Evolutionary conservation across 2,329 filamentous ascomycete species (phyloP).

Genomic region (Fonsecaea multimorphosa): DNA sequence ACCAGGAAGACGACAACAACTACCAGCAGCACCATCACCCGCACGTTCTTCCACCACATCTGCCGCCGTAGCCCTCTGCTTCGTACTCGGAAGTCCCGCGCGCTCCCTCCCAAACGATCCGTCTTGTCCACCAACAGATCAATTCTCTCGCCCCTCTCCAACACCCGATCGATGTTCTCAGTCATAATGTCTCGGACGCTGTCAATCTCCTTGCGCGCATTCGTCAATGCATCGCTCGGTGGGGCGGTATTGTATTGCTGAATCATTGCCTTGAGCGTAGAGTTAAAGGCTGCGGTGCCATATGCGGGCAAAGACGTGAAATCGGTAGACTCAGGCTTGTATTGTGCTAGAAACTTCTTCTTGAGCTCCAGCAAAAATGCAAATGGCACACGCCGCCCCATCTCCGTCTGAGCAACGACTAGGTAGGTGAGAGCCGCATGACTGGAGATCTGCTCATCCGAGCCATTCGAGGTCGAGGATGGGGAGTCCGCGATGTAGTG

Average conservation of each 20-base stretch:
- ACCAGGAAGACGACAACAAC: slow-evolving; percentile 70
- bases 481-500: slow-evolving; percentile 92
- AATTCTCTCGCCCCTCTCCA: slow-evolving; percentile 90
- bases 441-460: slow-evolving; percentile 38
- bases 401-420: slow-evolving; percentile 79
- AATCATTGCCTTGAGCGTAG: slow-evolving; percentile 76
- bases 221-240: slow-evolving; percentile 79
- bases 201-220: slow-evolving; percentile 88
- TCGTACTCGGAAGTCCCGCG: slow-evolving; percentile 86
- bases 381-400: slow-evolving; percentile 88
- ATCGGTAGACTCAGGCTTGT: slow-evolving; percentile 69
- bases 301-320: slow-evolving; percentile 84
- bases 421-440: slow-evolving; percentile 86
- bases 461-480: slow-evolving; percentile 61
- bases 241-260: slow-evolving; percentile 81
- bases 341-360: slow-evolving; percentile 78
- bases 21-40: slow-evolving; percentile 86
- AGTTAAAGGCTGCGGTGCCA: slow-evolving; percentile 87
- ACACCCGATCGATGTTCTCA: slow-evolving; percentile 86
- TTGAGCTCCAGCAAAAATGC: slow-evolving; percentile 91
- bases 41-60: slow-evolving; percentile 99
- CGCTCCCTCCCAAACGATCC: slow-evolving; percentile 84
- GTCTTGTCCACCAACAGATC: slow-evolving; percentile 97
- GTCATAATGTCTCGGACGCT: slow-evolving; percentile 93
- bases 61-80: slow-evolving; percentile 83